These are phyloP conservation scores for Panus rudis DNA, from an alignment of 768 basidiomycete species.

Conservation along the genomic window DNA sequence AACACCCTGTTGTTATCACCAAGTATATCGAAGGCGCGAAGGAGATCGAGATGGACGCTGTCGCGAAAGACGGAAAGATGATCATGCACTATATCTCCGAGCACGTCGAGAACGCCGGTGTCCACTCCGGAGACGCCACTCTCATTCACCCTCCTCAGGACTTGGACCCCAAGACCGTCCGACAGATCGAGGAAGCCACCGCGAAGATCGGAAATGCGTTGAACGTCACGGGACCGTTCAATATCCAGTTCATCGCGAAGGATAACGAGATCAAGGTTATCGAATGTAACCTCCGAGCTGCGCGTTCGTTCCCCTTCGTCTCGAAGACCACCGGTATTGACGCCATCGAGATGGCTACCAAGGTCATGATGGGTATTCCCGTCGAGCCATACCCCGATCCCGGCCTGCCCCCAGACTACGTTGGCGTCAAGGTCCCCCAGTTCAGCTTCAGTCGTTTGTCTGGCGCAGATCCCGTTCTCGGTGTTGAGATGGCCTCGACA, in stretches of 20 bases:
- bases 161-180: conserved; percentile 92
- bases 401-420: conserved; percentile 86
- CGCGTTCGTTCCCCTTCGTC: conserved; percentile 97
- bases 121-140: conserved; percentile 98
- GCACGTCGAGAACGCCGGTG: conserved; percentile 98
- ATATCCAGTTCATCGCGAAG: conserved; percentile 99
- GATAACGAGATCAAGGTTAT: conserved; percentile 99
- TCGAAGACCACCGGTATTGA: conserved; percentile 97
- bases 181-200: conserved; percentile 94
- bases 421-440: conserved; percentile 99
- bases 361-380: conserved; percentile 91
- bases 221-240: conserved; percentile 97
- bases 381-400: conserved; percentile 87
- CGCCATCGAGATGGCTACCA: conserved; percentile 98
- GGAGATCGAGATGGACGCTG: conserved; percentile 99
- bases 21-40: conserved; percentile 99
- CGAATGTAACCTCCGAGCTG: conserved; percentile 97
- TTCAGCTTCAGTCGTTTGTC: conserved; percentile 97
- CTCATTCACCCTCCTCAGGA: conserved; percentile 98
- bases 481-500: conserved; percentile 99
- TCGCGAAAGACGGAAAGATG: conserved; percentile 95
- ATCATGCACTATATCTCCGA: conserved; percentile 99
- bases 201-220: conserved; percentile 96
- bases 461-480: conserved; percentile 94
- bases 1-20: conserved; percentile 95